Conservation (phyloP, 192 early-diverging fungal genomes). For the Podila minutissima region DNA sequence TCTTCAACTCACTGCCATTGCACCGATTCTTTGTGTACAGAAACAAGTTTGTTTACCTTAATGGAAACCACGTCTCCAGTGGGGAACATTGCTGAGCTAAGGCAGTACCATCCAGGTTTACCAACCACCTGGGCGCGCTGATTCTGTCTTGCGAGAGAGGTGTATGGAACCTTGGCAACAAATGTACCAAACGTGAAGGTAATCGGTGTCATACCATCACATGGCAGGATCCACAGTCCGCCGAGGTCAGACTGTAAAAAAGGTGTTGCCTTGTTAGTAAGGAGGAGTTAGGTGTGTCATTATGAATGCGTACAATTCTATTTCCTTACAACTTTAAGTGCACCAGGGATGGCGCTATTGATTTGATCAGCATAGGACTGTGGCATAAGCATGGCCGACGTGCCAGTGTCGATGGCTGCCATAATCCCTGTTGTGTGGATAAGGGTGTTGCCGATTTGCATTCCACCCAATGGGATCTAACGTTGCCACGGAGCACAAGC, state of each 20-base stretch:
- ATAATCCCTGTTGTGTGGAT: background rate
- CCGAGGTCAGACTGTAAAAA: background rate
- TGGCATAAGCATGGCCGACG: constrained; percentile 56
- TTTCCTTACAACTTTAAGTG: background rate
- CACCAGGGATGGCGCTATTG: constrained; percentile 40
- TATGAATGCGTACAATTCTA: no score
- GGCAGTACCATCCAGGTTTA: background rate
- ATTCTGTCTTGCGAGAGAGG: background rate
- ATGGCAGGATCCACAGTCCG: constrained; percentile 1
- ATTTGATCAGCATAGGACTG: constrained; percentile 14
- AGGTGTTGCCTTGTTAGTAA: background rate
- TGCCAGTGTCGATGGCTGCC: constrained; percentile 59
- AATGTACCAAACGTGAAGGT: background rate
- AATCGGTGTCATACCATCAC: background rate
- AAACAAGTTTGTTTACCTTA: background rate
- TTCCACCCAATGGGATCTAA: constrained; percentile 30
- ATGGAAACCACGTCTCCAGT: background rate
- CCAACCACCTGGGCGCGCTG: background rate
- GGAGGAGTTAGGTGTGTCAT: no score
- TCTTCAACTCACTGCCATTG: background rate
- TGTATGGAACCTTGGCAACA: background rate
- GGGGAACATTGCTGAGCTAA: background rate
- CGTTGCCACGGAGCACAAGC: constrained; percentile 5
- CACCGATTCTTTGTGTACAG: background rate
- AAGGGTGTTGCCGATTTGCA: constrained; percentile 6